Evolutionary conservation across 768 basidiomycete genomes (phyloP).

Genomic region (Boletus vinaceobasis): DNA sequence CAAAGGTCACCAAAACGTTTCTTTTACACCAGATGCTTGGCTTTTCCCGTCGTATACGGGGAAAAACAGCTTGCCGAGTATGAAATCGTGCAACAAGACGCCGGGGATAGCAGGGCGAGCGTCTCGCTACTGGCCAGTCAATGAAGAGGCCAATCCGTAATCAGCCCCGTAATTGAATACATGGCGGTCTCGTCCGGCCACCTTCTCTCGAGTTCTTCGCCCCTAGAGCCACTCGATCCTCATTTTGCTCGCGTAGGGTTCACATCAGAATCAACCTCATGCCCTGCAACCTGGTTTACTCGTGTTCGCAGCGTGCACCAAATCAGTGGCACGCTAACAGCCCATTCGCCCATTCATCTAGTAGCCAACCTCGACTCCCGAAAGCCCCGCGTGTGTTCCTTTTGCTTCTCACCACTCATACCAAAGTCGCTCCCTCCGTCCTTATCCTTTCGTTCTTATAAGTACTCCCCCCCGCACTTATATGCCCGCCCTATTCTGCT

Average conservation of each 20-base stretch:
- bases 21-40: slow-evolving; percentile 5
- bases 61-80: slow-evolving; percentile 1
- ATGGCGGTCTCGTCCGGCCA: slow-evolving; percentile 19
- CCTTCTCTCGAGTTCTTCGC: slow-evolving; percentile 22
- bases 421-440: slow-evolving; percentile 25
- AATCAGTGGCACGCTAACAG: slow-evolving; percentile 24
- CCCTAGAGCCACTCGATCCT: slow-evolving; percentile 37
- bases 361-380: slow-evolving; percentile 23
- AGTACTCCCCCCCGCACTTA: slow-evolving; percentile 15
- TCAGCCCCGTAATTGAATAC: slow-evolving; percentile 12
- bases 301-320: slow-evolving; percentile 33
- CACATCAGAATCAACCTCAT: slow-evolving; percentile 36
- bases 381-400: slow-evolving; percentile 22
- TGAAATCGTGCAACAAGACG: slow-evolving; percentile 10
- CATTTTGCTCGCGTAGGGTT: slow-evolving; percentile 34
- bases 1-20: slow-evolving; percentile 6
- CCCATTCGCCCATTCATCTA: slow-evolving; percentile 29
- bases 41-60: slow-evolving; percentile 5
- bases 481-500: slow-evolving; percentile 28
- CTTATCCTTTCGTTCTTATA: slow-evolving; percentile 24
- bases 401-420: slow-evolving; percentile 29
- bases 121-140: background rate
- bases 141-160: background rate
- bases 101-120: slow-evolving; percentile 9
- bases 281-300: slow-evolving; percentile 36